Evolutionary conservation across 2,329 filamentous ascomycete species (phyloP), one percentile per base, ranked within the genome.

Genomic region (Fusarium caatingaense): DNA sequence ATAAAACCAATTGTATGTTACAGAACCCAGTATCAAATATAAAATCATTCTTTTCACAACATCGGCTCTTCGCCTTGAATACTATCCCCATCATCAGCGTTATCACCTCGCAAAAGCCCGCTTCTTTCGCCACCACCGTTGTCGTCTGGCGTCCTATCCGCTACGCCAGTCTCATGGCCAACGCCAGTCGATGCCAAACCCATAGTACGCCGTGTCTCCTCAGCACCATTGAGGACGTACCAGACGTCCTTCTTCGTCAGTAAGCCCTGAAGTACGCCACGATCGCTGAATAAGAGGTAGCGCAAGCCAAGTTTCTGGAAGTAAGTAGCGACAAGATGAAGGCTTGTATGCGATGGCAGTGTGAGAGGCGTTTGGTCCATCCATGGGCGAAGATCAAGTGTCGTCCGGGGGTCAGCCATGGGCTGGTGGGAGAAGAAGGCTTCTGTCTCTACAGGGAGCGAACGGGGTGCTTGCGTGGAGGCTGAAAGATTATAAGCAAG

Each of bases 291-390:
- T 5, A 98, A 82, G 8, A 99, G 89, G 81, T 98, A 98, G 53
- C 95, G 88, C 66, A 99, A 82, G 21, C 96, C 96, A 11, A 99
- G 88, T 78, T 95, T 95, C 82, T 97, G 94, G 81, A 99, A 98
- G 86, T 99, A 97, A 60, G 88, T 91, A 25, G 97, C 91, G 6
- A 93, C 93, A n/a, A 98, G 87, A 77, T 94, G 90, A 64, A 99
- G 89, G 63, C 86, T 91, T 18, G 90, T 90, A 68, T 90, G 88
- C 23, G 89, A 90, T 44, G 93, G 92, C 20, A 98, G 85, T 1
- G 96, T 98, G 48, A 99, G 92, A 1, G 96, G 96, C 0, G 96
- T 99, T 80, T 98, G 95, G 79, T 99, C 96, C 94, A 99, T 98
- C 96, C 96, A 99, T 4, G 94, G 94, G 10, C 95, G 86, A 13